Evolutionary conservation across 495 filamentous ascomycete species (phyloP).

Genomic region (Talaromyces ruber): DNA sequence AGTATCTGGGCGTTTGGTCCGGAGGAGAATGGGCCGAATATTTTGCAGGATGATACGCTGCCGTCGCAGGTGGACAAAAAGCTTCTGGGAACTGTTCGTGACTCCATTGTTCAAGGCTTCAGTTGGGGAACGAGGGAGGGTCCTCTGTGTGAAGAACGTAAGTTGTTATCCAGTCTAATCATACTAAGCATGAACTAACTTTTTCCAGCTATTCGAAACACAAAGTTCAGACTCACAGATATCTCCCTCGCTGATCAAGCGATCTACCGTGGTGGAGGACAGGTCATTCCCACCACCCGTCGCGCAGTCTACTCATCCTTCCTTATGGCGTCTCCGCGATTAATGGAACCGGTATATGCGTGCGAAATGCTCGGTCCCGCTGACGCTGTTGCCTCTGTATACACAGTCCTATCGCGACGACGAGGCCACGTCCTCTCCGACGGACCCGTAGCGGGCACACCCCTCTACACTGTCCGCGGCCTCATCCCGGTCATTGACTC

Average conservation of each 20-base stretch:
- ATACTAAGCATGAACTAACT: background rate
- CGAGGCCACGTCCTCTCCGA: constrained; percentile 90
- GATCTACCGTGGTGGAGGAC: constrained; percentile 89
- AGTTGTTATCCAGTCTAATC: constrained; percentile 28
- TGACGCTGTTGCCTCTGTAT: constrained; percentile 77
- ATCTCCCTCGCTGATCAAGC: constrained; percentile 77
- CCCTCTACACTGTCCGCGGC: constrained; percentile 84
- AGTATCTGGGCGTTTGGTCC: constrained; percentile 99
- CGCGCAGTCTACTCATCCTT: constrained; percentile 91
- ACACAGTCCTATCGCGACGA: constrained; percentile 82
- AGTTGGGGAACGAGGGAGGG: constrained; percentile 93
- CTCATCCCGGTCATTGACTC: constrained; percentile 92
- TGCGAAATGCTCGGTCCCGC: constrained; percentile 90
- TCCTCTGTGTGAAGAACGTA: constrained; percentile 95
- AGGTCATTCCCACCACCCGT: constrained; percentile 92
- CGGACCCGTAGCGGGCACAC: constrained; percentile 88
- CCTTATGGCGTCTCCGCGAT: constrained; percentile 88
- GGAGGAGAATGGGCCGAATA: constrained; percentile 91
- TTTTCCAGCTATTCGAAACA: constrained; percentile 83
- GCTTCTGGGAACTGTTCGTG: constrained; percentile 74
- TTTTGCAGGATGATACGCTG: constrained; percentile 92
- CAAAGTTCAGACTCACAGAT: constrained; percentile 91
- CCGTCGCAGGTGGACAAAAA: constrained; percentile 86
- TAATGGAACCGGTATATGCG: constrained; percentile 94
- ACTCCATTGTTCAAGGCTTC: constrained; percentile 90